Evolutionary conservation across 2,329 filamentous ascomycete species (phyloP).

Genomic region (Dissoconium aciculare): DNA sequence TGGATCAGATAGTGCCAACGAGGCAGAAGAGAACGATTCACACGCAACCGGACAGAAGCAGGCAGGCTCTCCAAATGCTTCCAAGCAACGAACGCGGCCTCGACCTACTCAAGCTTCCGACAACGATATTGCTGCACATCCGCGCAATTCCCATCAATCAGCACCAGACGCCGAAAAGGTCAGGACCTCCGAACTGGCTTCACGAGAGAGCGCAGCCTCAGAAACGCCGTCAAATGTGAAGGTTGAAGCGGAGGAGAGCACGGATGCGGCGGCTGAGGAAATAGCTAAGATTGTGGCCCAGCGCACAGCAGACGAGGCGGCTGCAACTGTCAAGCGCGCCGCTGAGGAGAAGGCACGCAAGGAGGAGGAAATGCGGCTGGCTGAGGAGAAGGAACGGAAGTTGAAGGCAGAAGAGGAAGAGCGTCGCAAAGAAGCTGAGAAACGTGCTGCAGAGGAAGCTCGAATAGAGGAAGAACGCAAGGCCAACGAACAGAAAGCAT

Average conservation of each 20-base stretch:
- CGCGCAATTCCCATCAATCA: background rate
- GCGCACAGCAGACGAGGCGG: constrained; percentile 8
- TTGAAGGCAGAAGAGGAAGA: constrained; percentile 16
- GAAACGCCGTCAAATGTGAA: constrained; percentile 3
- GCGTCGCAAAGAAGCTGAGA: constrained; percentile 14
- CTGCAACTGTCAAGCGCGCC: constrained; percentile 2
- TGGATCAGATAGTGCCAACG: background rate
- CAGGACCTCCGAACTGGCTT: too few species aligned
- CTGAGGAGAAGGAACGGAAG: constrained; percentile 14
- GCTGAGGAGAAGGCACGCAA: constrained; percentile 12
- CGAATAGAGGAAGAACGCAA: constrained; percentile 9
- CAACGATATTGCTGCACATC: too few species aligned
- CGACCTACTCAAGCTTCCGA: background rate
- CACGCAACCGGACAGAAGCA: background rate
- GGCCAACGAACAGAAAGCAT: constrained; percentile 10
- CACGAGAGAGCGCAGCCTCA: background rate
- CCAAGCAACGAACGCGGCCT: background rate
- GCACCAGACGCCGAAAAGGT: too few species aligned
- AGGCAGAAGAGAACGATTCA: background rate
- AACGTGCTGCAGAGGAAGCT: constrained; percentile 8
- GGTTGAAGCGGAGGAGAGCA: constrained; percentile 1
- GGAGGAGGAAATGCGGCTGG: constrained; percentile 16
- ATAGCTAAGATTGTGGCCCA: constrained; percentile 7
- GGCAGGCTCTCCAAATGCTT: background rate
- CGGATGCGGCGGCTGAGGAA: background rate